phyloP scores from a whole-genome alignment of 176 grass and related monocot genomes.

The Lolium multiflorum region DNA sequence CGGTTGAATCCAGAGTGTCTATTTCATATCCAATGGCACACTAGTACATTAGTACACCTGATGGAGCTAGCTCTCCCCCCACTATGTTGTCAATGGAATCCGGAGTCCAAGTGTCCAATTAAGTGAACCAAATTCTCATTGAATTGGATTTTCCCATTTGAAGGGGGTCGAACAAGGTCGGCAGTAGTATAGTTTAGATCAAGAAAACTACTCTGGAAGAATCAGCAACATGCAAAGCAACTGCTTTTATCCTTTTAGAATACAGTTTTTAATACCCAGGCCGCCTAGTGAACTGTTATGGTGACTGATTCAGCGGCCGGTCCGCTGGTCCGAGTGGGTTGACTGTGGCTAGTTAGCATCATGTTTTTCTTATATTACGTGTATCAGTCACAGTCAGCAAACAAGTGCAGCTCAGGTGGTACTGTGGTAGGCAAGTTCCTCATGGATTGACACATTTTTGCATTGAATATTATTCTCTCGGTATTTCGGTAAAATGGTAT shows the following conservation, averaged over 20 bases:
- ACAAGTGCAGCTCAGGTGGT: not conserved
- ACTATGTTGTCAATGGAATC: too few species aligned
- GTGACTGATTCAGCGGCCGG: not conserved
- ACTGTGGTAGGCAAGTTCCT: not conserved
- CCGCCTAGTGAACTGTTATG: not conserved
- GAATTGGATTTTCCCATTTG: too few species aligned
- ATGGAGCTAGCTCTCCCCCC: too few species aligned
- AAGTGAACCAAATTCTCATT: too few species aligned
- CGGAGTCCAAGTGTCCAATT: too few species aligned
- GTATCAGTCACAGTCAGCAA: not conserved
- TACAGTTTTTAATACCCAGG: not conserved
- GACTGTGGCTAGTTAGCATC: not conserved
- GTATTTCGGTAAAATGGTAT: not conserved
- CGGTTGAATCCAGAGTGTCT: too few species aligned
- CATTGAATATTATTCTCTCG: not conserved
- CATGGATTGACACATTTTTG: not conserved
- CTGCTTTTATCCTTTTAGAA: not conserved
- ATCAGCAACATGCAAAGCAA: slow-evolving; percentile 24
- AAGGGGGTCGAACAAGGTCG: too few species aligned
- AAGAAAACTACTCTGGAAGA: not conserved
- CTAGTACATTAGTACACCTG: too few species aligned
- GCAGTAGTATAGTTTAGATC: too few species aligned
- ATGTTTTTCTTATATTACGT: not conserved
- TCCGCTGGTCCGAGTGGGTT: not conserved
- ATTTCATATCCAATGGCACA: too few species aligned